Base-by-base conservation (phyloP, 2,329 filamentous ascomycete genomes). In the Teratosphaeria viscida region DNA sequence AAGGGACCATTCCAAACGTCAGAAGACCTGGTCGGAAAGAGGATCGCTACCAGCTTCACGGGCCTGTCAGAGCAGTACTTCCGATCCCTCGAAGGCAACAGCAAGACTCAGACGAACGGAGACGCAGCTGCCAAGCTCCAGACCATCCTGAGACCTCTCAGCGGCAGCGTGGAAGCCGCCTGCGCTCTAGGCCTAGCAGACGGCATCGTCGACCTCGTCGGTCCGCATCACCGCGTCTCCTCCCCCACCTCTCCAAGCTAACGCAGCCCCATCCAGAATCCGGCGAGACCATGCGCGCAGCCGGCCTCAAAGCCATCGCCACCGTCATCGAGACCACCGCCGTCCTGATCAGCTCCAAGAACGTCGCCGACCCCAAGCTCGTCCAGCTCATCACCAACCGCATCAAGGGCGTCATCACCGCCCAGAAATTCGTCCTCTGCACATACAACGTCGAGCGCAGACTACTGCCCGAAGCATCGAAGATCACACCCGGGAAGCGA, bases 211-310 rank as follows among this genome's bases (percentile, higher is more conserved):
- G 94, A 99, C 77, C 85, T 99, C 60, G 94, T 99, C 71, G 91
- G 90, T 94, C 76, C 73, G 88, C 83, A n/a, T 12, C 11, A 16
- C 49, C 16, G 10, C 4, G 2, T 29, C 55, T 34, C 19, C n/a
- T 10, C 6, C 8, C 2, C 1, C 39, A 27, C n/a, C 29, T 8
- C 23, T 3, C 11, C 14, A n/a, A 52, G 43, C 35, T 2, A 56
- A 43, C 35, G 60, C 57, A 1, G 58, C 19, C 3, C 34, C 27
- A n/a, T 6, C 14, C 67, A 94, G 92, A 99, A 80, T 97, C 94
- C 23, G 94, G 94, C 59, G 92, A 97, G 76, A 99, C 94, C 0
- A 99, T 99, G 94, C 88, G 89, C 70, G 94, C 92, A 23, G 92
- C 92, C 52, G 94, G 94, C 27, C 82, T 99, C 56, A 92, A 91